Percentiles rank a stretch among this genome's conserved stretches.
Conservation (phyloP, 2,329 filamentous ascomycete species). For the Falciphora oryzae region DNA sequence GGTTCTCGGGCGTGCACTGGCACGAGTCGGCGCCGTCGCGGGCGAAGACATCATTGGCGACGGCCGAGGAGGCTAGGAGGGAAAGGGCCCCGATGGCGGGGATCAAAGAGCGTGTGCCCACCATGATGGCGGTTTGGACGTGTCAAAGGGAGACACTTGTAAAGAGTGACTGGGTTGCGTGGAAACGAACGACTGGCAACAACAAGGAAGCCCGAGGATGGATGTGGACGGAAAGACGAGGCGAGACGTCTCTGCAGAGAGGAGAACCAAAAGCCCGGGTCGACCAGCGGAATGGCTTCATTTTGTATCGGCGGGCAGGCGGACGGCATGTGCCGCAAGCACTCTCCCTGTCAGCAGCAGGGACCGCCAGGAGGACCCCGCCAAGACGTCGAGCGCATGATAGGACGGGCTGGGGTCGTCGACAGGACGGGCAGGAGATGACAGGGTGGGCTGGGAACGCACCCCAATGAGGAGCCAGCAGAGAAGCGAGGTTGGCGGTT, state of each 20-base stretch:
- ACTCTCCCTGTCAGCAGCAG: conserved; percentile 56
- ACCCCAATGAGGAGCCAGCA: neutral
- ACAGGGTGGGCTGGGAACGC: neutral
- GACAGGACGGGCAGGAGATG: too few relatives aligned
- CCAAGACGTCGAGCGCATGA: neutral
- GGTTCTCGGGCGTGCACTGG: conserved; percentile 4
- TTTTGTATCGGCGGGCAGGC: neutral
- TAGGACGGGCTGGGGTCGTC: too few relatives aligned
- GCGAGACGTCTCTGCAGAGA: neutral
- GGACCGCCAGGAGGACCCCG: neutral
- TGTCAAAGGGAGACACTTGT: neutral
- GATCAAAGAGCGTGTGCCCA: conserved; percentile 5
- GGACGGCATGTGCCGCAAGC: conserved; percentile 58
- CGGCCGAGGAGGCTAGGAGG: conserved; percentile 2
- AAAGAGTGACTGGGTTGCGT: neutral
- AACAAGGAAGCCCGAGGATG: neutral
- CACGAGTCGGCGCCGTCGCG: conserved; percentile 1
- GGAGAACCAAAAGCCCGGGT: neutral
- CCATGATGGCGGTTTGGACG: conserved; percentile 1
- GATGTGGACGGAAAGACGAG: neutral
- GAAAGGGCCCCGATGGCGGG: conserved; percentile 1
- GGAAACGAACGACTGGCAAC: neutral
- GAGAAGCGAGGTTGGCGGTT: neutral
- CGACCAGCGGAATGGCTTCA: neutral
- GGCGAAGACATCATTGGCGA: neutral